Conservation (phyloP, 2,329 filamentous ascomycete genomes). For the Pseudogymnoascus sp. region DNA sequence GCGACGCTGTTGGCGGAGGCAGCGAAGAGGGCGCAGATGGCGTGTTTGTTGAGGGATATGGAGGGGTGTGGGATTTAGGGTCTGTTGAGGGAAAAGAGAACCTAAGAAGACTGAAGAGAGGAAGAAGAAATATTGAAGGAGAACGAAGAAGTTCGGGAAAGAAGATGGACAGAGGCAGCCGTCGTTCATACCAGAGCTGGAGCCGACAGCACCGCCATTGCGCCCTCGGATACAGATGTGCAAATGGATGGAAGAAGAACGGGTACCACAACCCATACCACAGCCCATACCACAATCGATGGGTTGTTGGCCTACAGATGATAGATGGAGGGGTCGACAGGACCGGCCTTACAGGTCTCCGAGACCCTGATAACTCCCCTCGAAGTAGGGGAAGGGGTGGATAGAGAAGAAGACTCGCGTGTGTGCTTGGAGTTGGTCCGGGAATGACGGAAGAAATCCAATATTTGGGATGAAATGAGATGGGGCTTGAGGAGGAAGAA, state of each 20-base stretch:
- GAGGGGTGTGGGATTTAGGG: slow-evolving; percentile 36
- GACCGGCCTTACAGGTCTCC: not conserved
- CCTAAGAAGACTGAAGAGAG: slow-evolving; percentile 21
- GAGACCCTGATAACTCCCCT: not conserved
- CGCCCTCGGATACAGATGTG: not conserved
- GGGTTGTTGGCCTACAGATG: not conserved
- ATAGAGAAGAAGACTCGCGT: not conserved
- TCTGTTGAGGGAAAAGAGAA: not conserved
- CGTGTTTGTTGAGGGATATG: slow-evolving; percentile 78
- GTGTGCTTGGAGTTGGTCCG: too few relatives aligned
- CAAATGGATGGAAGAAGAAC: not conserved
- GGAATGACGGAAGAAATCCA: not conserved
- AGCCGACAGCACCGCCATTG: not conserved
- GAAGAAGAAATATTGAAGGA: not conserved
- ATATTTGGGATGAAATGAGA: not conserved
- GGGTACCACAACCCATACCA: not conserved
- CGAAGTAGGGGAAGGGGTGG: too few relatives aligned
- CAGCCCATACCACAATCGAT: not conserved
- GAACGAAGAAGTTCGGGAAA: too few relatives aligned
- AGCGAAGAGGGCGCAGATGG: slow-evolving; percentile 86
- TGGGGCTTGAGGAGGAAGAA: not conserved
- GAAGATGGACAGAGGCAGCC: too few relatives aligned
- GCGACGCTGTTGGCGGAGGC: slow-evolving; percentile 85
- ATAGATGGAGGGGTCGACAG: not conserved
- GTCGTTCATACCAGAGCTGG: too few relatives aligned